Base-by-base conservation (phyloP, 164 flowering plant species). In the Annona cherimola region DNA sequence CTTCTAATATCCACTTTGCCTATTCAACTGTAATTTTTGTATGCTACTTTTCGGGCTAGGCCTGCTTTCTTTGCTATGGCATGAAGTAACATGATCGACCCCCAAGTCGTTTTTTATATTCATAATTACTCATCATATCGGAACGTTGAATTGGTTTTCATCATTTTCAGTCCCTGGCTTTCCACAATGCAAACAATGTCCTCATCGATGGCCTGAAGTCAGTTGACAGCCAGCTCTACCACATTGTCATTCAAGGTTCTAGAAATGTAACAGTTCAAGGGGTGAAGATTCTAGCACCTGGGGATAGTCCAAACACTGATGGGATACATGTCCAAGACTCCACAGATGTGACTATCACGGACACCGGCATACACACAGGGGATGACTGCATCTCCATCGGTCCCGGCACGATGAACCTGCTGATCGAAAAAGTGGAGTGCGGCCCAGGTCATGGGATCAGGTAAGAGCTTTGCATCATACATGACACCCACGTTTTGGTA, bases 401-500 rank as follows among this genome's bases (percentile, higher is more conserved):
- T 1, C 73, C 79, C 3, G 86, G 84, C 14, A 65, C 69, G 9
- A 19, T 9, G 2, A 69, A 81, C 70, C 42, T 85, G 12, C 40
- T 44, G 45, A 70, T 85, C 4, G 12, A 42, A 46, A 44, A 76
- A 3, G 63, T 83, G 6, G 8, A 18, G 8, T 84, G 87, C 26
- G 86, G 86, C 0, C 85, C 85, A 0, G 85, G 84, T 16, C 87
- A 83, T 57, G 86, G 86, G 2, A 83, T 84, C 65, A 88, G 92
- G 90, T 84, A 73, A 66, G 54, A 39, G 19, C 2, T 8, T 54
- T 8, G 12, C 16, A 54, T 16, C 35, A 26, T 26, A 26, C 35
- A 26, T 26, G 35, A 1, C 35, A 26, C 35, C 35, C 35, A 26
- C 35, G 35, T 26, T 26, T 26, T 26, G 35, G 35, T 26, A 0